These are phyloP conservation scores for Pseudevernia furfuracea DNA, from an alignment of 495 filamentous ascomycete genomes.

Conservation along the genomic window DNA sequence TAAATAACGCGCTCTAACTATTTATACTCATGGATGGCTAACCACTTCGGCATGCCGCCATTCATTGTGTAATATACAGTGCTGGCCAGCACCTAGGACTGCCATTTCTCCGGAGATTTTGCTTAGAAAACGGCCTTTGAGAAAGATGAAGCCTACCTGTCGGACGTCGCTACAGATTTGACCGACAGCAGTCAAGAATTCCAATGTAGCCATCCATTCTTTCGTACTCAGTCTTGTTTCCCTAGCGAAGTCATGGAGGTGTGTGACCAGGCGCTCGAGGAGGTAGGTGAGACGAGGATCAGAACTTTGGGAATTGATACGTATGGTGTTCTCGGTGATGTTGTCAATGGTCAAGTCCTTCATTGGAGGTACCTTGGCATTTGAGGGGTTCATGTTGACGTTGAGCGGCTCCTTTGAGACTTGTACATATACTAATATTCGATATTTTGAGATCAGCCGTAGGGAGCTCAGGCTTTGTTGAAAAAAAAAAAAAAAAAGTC, in stretches of 20 bases:
- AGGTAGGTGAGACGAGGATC: slow-evolving; percentile 64
- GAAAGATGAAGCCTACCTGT: slow-evolving; percentile 41
- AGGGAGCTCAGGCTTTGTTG: no score
- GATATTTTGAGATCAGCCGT: neutral
- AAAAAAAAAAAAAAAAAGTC: neutral
- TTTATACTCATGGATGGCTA: neutral
- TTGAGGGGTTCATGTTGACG: slow-evolving; percentile 43
- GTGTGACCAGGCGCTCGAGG: slow-evolving; percentile 64
- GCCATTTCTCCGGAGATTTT: neutral
- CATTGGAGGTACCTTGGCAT: slow-evolving; percentile 50
- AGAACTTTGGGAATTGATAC: slow-evolving; percentile 62
- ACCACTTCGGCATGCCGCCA: neutral
- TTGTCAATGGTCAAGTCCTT: slow-evolving; percentile 74
- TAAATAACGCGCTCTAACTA: neutral
- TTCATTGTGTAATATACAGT: neutral
- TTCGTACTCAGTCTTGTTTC: slow-evolving; percentile 70
- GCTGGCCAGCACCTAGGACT: neutral
- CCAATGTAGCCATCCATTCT: slow-evolving; percentile 71
- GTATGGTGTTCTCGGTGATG: slow-evolving; percentile 69
- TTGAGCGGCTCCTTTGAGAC: neutral
- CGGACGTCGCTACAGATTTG: slow-evolving; percentile 66
- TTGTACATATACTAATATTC: neutral
- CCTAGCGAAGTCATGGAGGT: slow-evolving; percentile 76
- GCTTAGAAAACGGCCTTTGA: neutral
- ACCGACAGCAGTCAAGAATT: slow-evolving; percentile 65